Percentiles rank a stretch among this genome's conserved stretches.
These are phyloP conservation scores for Trichoderma erinaceum DNA, from an alignment of 495 filamentous ascomycete species.

Conservation along the genomic window DNA sequence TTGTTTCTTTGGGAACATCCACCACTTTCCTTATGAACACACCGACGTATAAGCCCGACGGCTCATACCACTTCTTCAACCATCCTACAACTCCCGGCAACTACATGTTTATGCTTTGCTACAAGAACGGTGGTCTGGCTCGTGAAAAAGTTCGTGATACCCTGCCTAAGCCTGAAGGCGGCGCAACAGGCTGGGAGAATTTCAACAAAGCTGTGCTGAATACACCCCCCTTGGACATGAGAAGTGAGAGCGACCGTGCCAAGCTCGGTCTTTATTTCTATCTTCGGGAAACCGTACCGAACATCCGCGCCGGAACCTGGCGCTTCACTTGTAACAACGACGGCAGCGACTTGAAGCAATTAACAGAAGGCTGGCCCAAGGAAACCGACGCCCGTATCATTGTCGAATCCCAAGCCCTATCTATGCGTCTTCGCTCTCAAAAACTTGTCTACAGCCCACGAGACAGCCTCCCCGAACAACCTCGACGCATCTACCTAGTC, in stretches of 20 bases:
- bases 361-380: slow-evolving; percentile 30
- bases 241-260: slow-evolving; percentile 47
- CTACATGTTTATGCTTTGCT: slow-evolving; percentile 99
- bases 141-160: slow-evolving; percentile 81
- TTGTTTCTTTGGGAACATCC: slow-evolving; percentile 88
- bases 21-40: slow-evolving; percentile 98
- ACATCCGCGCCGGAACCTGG: slow-evolving; percentile 76
- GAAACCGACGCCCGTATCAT: slow-evolving; percentile 76
- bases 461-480: slow-evolving; percentile 64
- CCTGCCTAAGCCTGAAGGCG: slow-evolving; percentile 32
- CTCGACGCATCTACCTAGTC: slow-evolving; percentile 84
- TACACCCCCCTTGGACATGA: slow-evolving; percentile 61
- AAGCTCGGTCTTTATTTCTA: slow-evolving; percentile 91
- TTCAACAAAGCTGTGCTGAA: slow-evolving; percentile 67
- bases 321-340: slow-evolving; percentile 60
- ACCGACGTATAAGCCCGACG: slow-evolving; percentile 78
- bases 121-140: slow-evolving; percentile 94
- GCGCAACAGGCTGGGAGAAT: slow-evolving; percentile 56
- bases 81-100: slow-evolving; percentile 74
- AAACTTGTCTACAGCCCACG: slow-evolving; percentile 59
- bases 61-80: slow-evolving; percentile 84
- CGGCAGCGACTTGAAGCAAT: slow-evolving; percentile 43
- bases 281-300: slow-evolving; percentile 91
- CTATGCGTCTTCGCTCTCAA: slow-evolving; percentile 74
- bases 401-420: slow-evolving; percentile 89